Conservation (phyloP, 768 basidiomycete species). For the Lanmaoa pseudosensibilis region DNA sequence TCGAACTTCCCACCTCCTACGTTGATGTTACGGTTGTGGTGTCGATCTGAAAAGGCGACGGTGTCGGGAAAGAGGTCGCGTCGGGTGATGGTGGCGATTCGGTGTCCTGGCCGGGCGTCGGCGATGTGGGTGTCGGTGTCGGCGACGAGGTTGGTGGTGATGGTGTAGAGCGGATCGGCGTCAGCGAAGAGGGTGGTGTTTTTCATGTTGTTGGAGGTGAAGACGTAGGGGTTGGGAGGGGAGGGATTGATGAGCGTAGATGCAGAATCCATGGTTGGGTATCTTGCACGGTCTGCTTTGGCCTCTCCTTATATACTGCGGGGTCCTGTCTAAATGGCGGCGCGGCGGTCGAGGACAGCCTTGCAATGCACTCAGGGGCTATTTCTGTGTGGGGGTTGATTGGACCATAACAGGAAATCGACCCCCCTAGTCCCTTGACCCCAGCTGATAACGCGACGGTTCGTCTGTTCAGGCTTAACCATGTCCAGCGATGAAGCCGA, state of each 20-base stretch:
- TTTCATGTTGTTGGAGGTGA: conserved; percentile 9
- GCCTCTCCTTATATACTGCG: no score
- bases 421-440: neutral
- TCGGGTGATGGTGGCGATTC: conserved; percentile 5
- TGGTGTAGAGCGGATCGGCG: conserved; percentile 7
- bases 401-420: neutral
- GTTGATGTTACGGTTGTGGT: no score
- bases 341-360: no score
- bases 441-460: neutral
- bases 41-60: no score
- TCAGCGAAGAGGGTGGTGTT: conserved; percentile 14
- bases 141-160: conserved; percentile 8
- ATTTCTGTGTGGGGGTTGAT: neutral
- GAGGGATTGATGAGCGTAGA: neutral
- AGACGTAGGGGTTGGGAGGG: conserved; percentile 6
- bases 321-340: no score
- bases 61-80: no score
- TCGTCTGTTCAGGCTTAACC: neutral
- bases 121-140: conserved; percentile 7
- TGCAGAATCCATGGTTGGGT: neutral
- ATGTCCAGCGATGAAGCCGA: conserved; percentile 38
- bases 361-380: neutral
- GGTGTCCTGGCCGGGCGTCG: conserved; percentile 5
- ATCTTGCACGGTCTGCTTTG: no score
- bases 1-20: conserved; percentile 16